These are phyloP conservation scores for Penicillium paradoxum DNA, from an alignment of 495 filamentous ascomycete genomes.

Conservation along the genomic window DNA sequence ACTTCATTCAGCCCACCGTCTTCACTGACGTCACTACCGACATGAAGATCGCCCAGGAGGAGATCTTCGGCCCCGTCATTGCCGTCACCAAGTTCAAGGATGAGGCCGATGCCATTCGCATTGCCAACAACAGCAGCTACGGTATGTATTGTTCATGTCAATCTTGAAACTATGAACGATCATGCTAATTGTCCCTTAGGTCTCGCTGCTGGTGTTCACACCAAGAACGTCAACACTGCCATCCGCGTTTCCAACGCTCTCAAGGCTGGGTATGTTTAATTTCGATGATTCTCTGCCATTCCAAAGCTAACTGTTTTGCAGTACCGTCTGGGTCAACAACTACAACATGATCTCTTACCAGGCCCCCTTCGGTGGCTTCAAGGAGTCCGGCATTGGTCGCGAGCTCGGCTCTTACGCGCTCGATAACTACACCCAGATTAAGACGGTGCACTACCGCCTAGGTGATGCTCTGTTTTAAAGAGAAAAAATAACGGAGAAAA, in stretches of 20 bases:
- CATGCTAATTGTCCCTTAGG: conserved; percentile 36
- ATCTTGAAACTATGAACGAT: not conserved
- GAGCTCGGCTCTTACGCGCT: conserved; percentile 92
- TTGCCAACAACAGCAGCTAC: conserved; percentile 80
- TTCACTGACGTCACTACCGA: conserved; percentile 82
- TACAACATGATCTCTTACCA: conserved; percentile 85
- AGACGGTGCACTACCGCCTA: conserved; percentile 60
- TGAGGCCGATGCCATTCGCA: conserved; percentile 75
- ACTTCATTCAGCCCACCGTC: conserved; percentile 97
- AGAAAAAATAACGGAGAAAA: not conserved
- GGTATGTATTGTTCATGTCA: conserved; percentile 20
- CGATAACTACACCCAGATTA: conserved; percentile 84
- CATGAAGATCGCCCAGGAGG: conserved; percentile 99
- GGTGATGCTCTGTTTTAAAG: conserved; percentile 58
- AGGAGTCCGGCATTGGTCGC: conserved; percentile 88
- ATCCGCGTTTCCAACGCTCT: conserved; percentile 80
- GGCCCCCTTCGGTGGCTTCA: conserved; percentile 87
- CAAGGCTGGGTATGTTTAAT: conserved; percentile 56
- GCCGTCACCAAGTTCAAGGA: conserved; percentile 91
- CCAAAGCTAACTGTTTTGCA: conserved; percentile 15
- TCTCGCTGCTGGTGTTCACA: conserved; percentile 90
- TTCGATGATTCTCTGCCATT: not conserved
- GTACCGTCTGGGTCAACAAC: conserved; percentile 91
- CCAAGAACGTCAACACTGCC: conserved; percentile 86
- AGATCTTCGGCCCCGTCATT: conserved; percentile 96